phyloP scores from a whole-genome alignment of 2,329 filamentous ascomycete species.

The Pyrenophora seminiperda region DNA sequence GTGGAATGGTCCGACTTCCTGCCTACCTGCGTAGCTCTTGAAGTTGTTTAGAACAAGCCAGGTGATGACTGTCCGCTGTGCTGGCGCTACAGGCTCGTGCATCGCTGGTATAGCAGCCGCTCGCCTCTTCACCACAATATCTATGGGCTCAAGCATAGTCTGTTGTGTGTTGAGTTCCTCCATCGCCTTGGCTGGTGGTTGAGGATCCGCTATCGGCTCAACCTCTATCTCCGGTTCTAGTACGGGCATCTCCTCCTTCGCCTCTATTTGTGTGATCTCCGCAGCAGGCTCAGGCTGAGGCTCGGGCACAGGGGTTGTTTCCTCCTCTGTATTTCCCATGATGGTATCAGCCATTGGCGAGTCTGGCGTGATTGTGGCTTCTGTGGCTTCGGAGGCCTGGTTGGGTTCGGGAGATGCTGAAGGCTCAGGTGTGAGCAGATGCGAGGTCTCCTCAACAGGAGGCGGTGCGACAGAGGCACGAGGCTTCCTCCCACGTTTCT shows the following conservation, averaged over 20 bases:
- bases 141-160: constrained; percentile 83
- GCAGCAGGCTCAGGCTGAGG: constrained; percentile 54
- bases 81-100: constrained; percentile 77
- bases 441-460: constrained; percentile 49
- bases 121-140: constrained; percentile 87
- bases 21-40: constrained; percentile 96
- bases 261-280: constrained; percentile 72
- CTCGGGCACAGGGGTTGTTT: constrained; percentile 28
- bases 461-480: constrained; percentile 48
- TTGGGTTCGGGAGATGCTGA: constrained; percentile 65
- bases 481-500: constrained; percentile 63
- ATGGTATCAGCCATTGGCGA: constrained; percentile 63
- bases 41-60: constrained; percentile 94
- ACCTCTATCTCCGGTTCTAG: constrained; percentile 27
- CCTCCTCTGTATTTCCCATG: constrained; percentile 61
- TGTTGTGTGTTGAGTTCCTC: constrained; percentile 78
- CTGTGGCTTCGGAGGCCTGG: constrained; percentile 45
- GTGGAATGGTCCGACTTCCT: constrained; percentile 96
- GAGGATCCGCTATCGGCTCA: constrained; percentile 49
- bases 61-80: constrained; percentile 87
- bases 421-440: constrained; percentile 54
- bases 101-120: constrained; percentile 64
- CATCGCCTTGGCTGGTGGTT: constrained; percentile 46
- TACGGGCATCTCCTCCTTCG: constrained; percentile 60
- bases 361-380: constrained; percentile 55